Base-by-base conservation (phyloP, 768 basidiomycete species). In the Mycena latifolia region DNA sequence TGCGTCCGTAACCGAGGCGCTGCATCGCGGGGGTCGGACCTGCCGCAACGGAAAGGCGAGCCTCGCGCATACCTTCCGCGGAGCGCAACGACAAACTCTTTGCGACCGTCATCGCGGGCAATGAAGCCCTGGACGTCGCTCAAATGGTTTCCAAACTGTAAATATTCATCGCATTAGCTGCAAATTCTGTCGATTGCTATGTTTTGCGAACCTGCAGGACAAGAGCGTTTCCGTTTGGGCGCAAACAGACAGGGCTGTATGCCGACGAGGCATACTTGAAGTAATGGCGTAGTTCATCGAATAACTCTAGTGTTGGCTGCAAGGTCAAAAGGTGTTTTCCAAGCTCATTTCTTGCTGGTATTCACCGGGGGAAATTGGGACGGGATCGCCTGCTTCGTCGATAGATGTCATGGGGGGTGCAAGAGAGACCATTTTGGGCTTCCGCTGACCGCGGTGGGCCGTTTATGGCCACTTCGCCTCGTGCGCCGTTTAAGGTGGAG, bases 181-280 rank as follows among this genome's bases (percentile, higher is more conserved):
- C 1, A 15, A 25, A n/a, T 17, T 43, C 3, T 2, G 46, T 12
- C n/a, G 37, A 22, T 14, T 39, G 28, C 41, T 46, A 24, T n/a
- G n/a, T n/a, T n/a, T 12, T 24, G 66, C 72, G 14, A 15, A 77
- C 80, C 69, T 77, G 73, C 9, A 73, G 52, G 27, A 86, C 82
- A 31, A 83, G 75, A 31, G 76, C 74, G 31, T 84, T 84, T 25
- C 86, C 85, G 69, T 86, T 86, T 2, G 86, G 87, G 15, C 79
- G 77, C 8, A 81, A 80, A 62, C 87, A 88, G 24, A 85, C 59
- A 0, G 75, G 52, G 33, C 66, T 73, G 62, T 87, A 87, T 5
- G 84, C 82, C 8, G 85, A 85, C 14, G 86, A 84, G 1, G 87
- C 84, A 63, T 86, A 87, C 73, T 86, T 85, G 79, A 86, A 84